These are phyloP conservation scores for Drechslerella coelobrocha DNA, from an alignment of 2,329 filamentous ascomycete genomes.

Conservation along the genomic window DNA sequence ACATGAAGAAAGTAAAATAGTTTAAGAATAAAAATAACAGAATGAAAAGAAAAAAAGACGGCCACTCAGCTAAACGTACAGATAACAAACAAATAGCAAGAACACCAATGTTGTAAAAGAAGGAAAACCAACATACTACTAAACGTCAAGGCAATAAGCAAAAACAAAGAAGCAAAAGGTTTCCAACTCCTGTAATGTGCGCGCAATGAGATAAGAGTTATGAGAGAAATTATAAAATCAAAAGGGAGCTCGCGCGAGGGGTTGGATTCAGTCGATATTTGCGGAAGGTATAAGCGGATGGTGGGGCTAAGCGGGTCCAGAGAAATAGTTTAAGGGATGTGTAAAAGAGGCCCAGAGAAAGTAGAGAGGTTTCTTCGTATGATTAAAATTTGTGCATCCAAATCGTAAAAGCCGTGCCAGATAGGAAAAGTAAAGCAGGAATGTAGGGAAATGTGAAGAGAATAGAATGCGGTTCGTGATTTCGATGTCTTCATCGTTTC, in stretches of 20 bases:
- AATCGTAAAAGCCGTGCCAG: constrained; percentile 48
- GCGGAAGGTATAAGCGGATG: constrained; percentile 27
- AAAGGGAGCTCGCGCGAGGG: constrained; percentile 5
- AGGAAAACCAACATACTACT: constrained; percentile 7
- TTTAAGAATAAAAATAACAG: constrained; percentile 19
- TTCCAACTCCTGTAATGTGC: constrained; percentile 50
- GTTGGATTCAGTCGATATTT: constrained; percentile 10
- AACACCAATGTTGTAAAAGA: constrained; percentile 17
- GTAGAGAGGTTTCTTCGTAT: constrained; percentile 35
- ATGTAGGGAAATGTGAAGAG: neutral
- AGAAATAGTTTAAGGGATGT: constrained; percentile 10
- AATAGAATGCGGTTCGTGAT: constrained; percentile 22
- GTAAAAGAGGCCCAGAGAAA: constrained; percentile 17
- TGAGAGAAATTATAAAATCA: constrained; percentile 2
- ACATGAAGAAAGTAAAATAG: constrained; percentile 16
- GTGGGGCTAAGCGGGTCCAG: constrained; percentile 20
- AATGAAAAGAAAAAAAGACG: constrained; percentile 25
- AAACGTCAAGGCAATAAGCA: constrained; percentile 7
- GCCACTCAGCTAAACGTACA: constrained; percentile 47
- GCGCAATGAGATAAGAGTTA: constrained; percentile 29
- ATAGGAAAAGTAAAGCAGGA: constrained; percentile 37
- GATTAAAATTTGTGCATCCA: constrained; percentile 49
- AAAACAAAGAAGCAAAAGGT: constrained; percentile 33
- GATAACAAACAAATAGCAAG: constrained; percentile 11
- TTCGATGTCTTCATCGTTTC: neutral